Evolutionary conservation across 345 rosid genomes (phyloP).

Genomic region (Viola odorata): DNA sequence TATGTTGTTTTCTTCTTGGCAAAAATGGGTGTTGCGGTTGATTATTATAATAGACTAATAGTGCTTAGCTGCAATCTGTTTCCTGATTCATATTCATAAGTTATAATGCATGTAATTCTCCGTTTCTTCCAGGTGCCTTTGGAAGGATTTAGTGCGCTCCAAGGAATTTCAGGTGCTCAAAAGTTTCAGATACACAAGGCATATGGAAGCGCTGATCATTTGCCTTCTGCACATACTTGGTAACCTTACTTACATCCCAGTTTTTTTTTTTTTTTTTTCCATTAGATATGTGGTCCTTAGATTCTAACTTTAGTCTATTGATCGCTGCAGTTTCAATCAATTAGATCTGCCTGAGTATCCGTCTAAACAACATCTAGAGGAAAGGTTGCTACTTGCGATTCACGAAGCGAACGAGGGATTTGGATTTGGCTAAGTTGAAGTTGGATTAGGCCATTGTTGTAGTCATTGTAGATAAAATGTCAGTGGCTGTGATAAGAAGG

Average conservation of each 20-base stretch:
- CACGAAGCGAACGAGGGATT: slow-evolving; percentile 96
- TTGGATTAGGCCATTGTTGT: neutral
- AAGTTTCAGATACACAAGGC: slow-evolving; percentile 99
- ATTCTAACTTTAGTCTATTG: slow-evolving; percentile 1
- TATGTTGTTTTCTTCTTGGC: no score
- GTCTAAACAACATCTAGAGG: slow-evolving; percentile 77
- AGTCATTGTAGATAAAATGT: slow-evolving; percentile 31
- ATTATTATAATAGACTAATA: no score
- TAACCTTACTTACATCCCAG: slow-evolving; percentile 17
- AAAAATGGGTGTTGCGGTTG: no score
- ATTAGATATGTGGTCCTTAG: neutral
- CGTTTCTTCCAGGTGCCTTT: slow-evolving; percentile 63
- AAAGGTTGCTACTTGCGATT: slow-evolving; percentile 86
- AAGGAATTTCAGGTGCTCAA: slow-evolving; percentile 92
- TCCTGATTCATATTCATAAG: no score
- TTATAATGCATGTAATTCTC: no score
- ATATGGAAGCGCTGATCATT: slow-evolving; percentile 80
- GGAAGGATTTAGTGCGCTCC: slow-evolving; percentile 94
- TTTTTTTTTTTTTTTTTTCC: neutral
- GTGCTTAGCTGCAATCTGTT: no score
- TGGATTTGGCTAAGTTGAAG: slow-evolving; percentile 60
- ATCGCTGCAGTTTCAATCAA: slow-evolving; percentile 80
- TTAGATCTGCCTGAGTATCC: slow-evolving; percentile 96
- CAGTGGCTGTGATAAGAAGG: slow-evolving; percentile 13
- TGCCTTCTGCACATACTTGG: slow-evolving; percentile 99